A percentile compares a stretch with the other conserved stretches of the same genome.
Evolutionary conservation across 306 rosid species (phyloP).

Genomic region (Erythrophleum fordii): DNA sequence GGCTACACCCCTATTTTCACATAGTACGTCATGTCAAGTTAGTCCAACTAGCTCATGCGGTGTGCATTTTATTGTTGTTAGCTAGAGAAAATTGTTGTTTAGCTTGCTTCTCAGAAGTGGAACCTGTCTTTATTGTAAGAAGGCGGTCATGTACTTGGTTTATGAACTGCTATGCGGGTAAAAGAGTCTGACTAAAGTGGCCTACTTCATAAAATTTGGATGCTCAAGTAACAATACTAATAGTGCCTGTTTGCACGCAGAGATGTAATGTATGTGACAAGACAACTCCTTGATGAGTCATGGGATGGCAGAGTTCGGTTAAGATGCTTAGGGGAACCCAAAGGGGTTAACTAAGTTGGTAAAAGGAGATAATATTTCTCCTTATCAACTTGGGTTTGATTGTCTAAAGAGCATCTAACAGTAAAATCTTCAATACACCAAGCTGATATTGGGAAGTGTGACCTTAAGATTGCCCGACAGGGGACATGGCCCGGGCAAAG

Average conservation of each 20-base stretch:
- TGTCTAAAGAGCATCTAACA: background rate
- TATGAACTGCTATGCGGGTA: background rate
- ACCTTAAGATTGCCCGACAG: background rate
- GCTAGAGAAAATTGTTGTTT: background rate
- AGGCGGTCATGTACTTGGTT: background rate
- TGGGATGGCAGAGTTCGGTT: background rate
- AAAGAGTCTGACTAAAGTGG: background rate
- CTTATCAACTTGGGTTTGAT: background rate
- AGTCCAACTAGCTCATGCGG: background rate
- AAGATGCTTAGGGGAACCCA: background rate
- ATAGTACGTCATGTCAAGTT: background rate
- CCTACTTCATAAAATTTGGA: background rate
- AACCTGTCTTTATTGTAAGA: background rate
- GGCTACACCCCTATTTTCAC: background rate
- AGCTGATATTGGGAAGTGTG: background rate
- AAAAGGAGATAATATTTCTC: background rate
- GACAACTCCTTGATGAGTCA: background rate
- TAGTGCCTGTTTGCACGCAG: background rate
- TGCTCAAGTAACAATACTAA: background rate
- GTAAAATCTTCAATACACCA: background rate
- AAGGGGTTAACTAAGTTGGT: background rate
- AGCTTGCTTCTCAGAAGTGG: background rate
- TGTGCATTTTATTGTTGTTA: background rate
- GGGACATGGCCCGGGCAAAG: background rate
- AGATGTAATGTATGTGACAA: background rate